Evolutionary conservation across 352 stramenopile species (phyloP).

Genomic region (Globisporangium alternatum): DNA sequence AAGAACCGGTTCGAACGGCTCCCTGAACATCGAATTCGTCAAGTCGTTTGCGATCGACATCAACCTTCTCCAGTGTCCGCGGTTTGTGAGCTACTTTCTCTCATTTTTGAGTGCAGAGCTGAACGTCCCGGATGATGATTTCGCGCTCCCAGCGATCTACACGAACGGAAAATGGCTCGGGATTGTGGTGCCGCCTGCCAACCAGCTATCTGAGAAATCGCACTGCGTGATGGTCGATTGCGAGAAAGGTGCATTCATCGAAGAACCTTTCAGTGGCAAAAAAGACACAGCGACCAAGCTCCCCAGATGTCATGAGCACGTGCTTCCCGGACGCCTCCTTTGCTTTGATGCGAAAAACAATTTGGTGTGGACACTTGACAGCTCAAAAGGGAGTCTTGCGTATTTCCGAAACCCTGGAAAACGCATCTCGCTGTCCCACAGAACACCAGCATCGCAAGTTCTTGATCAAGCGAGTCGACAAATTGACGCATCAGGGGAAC

Average conservation of each 20-base stretch:
- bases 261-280: background rate
- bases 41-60: constrained; percentile 38
- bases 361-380: constrained; percentile 39
- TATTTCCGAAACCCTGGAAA: constrained; percentile 46
- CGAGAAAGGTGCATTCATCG: constrained; percentile 23
- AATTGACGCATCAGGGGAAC: background rate
- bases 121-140: constrained; percentile 17
- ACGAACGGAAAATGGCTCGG: constrained; percentile 37
- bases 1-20: constrained; percentile 8
- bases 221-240: constrained; percentile 55
- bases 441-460: constrained; percentile 5
- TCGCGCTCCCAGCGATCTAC: constrained; percentile 29
- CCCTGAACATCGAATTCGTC: constrained; percentile 18
- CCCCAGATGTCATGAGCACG: constrained; percentile 27
- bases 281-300: background rate
- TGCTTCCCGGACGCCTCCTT: constrained; percentile 21
- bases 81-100: constrained; percentile 36
- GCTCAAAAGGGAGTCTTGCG: constrained; percentile 24
- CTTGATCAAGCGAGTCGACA: constrained; percentile 3
- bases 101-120: constrained; percentile 34
- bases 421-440: constrained; percentile 38
- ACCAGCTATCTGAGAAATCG: constrained; percentile 13
- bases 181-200: constrained; percentile 26
- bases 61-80: constrained; percentile 32
- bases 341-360: constrained; percentile 60